Evolutionary conservation across 1,139 yeast genomes (phyloP).

Genomic region (Suhomyces coccinellae): DNA sequence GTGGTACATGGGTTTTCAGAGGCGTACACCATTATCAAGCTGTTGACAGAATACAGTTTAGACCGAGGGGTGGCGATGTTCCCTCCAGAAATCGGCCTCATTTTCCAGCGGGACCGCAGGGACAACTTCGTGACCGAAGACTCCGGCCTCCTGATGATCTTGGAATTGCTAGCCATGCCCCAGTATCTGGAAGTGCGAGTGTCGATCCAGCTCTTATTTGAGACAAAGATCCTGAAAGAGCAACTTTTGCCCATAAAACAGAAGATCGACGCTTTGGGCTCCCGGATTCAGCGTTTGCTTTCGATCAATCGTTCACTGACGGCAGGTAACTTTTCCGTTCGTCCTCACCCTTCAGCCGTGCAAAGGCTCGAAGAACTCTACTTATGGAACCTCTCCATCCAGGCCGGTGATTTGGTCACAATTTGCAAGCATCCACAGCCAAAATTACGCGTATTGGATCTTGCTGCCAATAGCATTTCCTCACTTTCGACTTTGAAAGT

Average conservation of each 20-base stretch:
- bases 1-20: slow-evolving; percentile 15
- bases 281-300: slow-evolving; percentile 18
- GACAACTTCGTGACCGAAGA: slow-evolving; percentile 1
- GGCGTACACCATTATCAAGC: slow-evolving; percentile 17
- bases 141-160: slow-evolving; percentile 16
- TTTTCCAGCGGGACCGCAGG: slow-evolving; percentile 10
- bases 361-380: slow-evolving; percentile 20
- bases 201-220: slow-evolving; percentile 16
- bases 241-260: background rate
- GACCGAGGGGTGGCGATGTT: slow-evolving; percentile 12
- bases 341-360: slow-evolving; percentile 14
- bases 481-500: slow-evolving; percentile 16
- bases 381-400: slow-evolving; percentile 22
- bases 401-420: too few species aligned
- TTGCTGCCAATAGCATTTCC: slow-evolving; percentile 22
- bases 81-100: slow-evolving; percentile 19
- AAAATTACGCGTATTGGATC: slow-evolving; percentile 18
- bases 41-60: slow-evolving; percentile 15
- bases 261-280: slow-evolving; percentile 18
- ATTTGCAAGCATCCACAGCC: slow-evolving; percentile 11
- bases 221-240: background rate
- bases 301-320: slow-evolving; percentile 15
- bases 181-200: background rate
- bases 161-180: slow-evolving; percentile 21
- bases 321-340: background rate